Conservation (phyloP, 345 rosid genomes). For the Arabidopsis suecica region DNA sequence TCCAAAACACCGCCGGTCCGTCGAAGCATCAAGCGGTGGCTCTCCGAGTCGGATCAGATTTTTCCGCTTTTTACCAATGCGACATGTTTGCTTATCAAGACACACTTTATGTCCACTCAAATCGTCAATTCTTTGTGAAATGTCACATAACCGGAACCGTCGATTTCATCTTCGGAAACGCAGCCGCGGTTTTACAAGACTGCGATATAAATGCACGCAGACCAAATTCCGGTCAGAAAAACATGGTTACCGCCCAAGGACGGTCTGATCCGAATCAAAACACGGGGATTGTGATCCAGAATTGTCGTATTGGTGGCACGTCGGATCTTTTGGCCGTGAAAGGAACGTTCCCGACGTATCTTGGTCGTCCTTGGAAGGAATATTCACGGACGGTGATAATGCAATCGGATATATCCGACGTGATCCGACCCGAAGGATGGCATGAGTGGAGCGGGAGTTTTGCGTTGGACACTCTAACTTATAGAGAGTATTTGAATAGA, state of each 20-base stretch:
- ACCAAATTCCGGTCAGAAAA: constrained; percentile 63
- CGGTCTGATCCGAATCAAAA: constrained; percentile 70
- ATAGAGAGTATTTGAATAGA: constrained; percentile 66
- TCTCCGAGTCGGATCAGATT: constrained; percentile 68
- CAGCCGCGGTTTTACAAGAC: constrained; percentile 63
- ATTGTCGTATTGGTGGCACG: constrained; percentile 71
- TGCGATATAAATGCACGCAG: constrained; percentile 75
- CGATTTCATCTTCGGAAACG: constrained; percentile 82
- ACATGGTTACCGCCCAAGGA: constrained; percentile 87
- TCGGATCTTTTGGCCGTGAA: constrained; percentile 51
- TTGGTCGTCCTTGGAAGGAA: constrained; percentile 80
- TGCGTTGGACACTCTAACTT: constrained; percentile 63
- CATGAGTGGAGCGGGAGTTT: constrained; percentile 64
- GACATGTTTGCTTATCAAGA: constrained; percentile 76
- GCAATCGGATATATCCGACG: constrained; percentile 59
- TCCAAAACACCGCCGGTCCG: constrained; percentile 79
- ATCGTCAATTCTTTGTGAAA: constrained; percentile 64
- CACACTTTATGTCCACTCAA: constrained; percentile 76
- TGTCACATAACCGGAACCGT: constrained; percentile 70
- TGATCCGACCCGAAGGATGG: constrained; percentile 74
- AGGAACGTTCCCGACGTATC: constrained; percentile 49
- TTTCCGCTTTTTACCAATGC: constrained; percentile 64
- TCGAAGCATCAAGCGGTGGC: constrained; percentile 87
- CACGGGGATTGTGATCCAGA: constrained; percentile 77
- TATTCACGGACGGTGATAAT: constrained; percentile 71